These are phyloP conservation scores for Aureobasidium zeae DNA, from an alignment of 2,329 filamentous ascomycete species.

Conservation along the genomic window DNA sequence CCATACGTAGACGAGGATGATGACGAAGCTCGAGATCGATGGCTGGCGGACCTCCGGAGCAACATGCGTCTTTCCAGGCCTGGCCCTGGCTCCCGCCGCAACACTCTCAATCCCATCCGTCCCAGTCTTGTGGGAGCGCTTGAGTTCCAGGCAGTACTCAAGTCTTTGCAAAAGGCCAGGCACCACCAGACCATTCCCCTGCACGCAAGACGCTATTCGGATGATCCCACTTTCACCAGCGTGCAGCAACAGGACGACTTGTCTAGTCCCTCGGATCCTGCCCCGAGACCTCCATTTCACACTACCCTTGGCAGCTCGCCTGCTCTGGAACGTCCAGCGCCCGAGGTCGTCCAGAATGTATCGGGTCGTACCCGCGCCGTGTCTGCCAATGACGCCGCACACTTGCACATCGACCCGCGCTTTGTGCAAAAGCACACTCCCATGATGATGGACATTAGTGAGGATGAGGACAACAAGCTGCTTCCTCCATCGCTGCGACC, in stretches of 20 bases:
- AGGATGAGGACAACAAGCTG: slow-evolving; percentile 21
- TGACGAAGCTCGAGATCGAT: slow-evolving; percentile 54
- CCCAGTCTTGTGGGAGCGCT: slow-evolving; percentile 88
- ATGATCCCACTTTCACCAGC: slow-evolving; percentile 45
- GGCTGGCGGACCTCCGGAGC: slow-evolving; percentile 72
- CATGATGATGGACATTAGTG: slow-evolving; percentile 15
- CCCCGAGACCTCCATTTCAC: slow-evolving; percentile 30
- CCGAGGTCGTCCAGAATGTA: slow-evolving; percentile 25
- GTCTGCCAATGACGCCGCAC: slow-evolving; percentile 49
- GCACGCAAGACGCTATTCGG: slow-evolving; percentile 59
- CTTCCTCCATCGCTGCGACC: slow-evolving; percentile 7
- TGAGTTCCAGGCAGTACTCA: slow-evolving; percentile 84
- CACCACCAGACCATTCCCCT: slow-evolving; percentile 65
- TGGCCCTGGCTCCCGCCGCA: slow-evolving; percentile 55
- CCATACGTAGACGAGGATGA: slow-evolving; percentile 50
- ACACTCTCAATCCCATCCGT: slow-evolving; percentile 71
- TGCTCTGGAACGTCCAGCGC: slow-evolving; percentile 4
- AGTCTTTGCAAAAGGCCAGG: slow-evolving; percentile 73
- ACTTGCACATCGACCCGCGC: slow-evolving; percentile 36
- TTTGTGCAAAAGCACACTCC: slow-evolving; percentile 14
- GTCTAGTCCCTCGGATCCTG: slow-evolving; percentile 42
- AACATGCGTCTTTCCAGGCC: slow-evolving; percentile 84
- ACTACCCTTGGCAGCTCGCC: neutral
- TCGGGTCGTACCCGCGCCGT: slow-evolving; percentile 41
- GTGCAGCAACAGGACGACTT: slow-evolving; percentile 39